Base-by-base conservation (phyloP, 139 green algal genomes). In the Chlorella sp. region DNA sequence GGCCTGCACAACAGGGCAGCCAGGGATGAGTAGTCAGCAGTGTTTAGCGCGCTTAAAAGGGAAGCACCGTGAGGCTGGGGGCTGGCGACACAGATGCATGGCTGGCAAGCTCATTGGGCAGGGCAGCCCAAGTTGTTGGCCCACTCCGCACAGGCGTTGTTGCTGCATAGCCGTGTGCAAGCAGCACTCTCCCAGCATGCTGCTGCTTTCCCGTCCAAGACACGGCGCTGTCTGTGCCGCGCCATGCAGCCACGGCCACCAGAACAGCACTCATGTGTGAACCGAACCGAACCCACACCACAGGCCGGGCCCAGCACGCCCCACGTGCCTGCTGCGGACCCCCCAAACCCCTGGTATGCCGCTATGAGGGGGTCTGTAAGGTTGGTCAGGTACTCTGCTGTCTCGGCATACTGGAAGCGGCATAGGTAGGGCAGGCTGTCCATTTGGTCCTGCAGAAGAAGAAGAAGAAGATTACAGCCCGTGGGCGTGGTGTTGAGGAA, bases 381-480 rank as follows among this genome's bases (percentile, higher is more conserved):
- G 34, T 21, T 60, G 22, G 87, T 89, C 21, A 99, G 90, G 90
- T 95, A 98, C 39, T 95, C 90, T 57, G 84, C 92, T 42, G 92
- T 97, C 80, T 96, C 93, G 22, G 96, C 96, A 91, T 99, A 99
- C 95, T 99, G 96, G 92, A 99, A 99, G 57, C 97, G 92, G 91
- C 93, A 97, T 34, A 99, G 91, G 95, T 97, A 99, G 1, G 97
- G 97, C 89, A 99, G 91, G 66, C 90, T 95, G 80, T 99, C 97
- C 88, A 99, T 93, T 93, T 99, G 97, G 77, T 99, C 97, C 57
- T 37, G 32, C 78, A 86, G 28, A 0, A n/a, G 32, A 14, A 2
- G 14, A 9, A 37, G 26, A 78, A 3, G 28, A 22, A 28, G 16
- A 32, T 75, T 5, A 22, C n/a, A n/a, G n/a, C n/a, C n/a, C n/a